These are phyloP conservation scores for Penicillium sp. DNA, from an alignment of 2,329 filamentous ascomycete species.

Conservation along the genomic window DNA sequence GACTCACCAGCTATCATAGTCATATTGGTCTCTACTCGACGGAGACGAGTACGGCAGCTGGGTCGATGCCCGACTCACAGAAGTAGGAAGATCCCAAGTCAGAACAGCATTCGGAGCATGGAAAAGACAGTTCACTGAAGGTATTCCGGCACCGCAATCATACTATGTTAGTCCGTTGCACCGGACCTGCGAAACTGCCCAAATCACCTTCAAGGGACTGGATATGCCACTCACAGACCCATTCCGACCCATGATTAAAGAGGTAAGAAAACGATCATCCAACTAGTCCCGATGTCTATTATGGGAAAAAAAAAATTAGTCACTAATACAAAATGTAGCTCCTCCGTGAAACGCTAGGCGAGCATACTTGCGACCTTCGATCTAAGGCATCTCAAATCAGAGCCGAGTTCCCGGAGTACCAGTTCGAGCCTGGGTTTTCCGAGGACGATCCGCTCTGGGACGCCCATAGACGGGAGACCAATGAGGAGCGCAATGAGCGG, in stretches of 20 bases:
- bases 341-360: constrained; percentile 59
- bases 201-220: constrained; percentile 53
- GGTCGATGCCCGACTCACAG: constrained; percentile 61
- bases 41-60: constrained; percentile 58
- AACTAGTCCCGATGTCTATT: neutral
- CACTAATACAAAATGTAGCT: constrained; percentile 29
- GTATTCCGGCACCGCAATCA: constrained; percentile 54
- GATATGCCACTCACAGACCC: constrained; percentile 45
- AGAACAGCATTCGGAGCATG: constrained; percentile 47
- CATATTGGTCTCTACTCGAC: constrained; percentile 60
- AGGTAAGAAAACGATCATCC: constrained; percentile 34
- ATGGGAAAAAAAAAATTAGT: no score
- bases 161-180: constrained; percentile 61
- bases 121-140: constrained; percentile 45
- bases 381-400: constrained; percentile 51
- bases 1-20: constrained; percentile 30
- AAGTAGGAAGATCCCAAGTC: constrained; percentile 55
- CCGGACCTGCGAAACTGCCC: constrained; percentile 59
- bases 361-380: constrained; percentile 63
- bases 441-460: constrained; percentile 58
- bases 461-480: constrained; percentile 50
- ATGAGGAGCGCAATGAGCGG: constrained; percentile 50
- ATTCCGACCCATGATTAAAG: constrained; percentile 59
- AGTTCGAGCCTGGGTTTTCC: constrained; percentile 54
- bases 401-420: constrained; percentile 50